Evolutionary conservation across 1,139 yeast species (phyloP), one percentile per base, ranked within the genome.

Genomic region (Blastobotrys serpentis): DNA sequence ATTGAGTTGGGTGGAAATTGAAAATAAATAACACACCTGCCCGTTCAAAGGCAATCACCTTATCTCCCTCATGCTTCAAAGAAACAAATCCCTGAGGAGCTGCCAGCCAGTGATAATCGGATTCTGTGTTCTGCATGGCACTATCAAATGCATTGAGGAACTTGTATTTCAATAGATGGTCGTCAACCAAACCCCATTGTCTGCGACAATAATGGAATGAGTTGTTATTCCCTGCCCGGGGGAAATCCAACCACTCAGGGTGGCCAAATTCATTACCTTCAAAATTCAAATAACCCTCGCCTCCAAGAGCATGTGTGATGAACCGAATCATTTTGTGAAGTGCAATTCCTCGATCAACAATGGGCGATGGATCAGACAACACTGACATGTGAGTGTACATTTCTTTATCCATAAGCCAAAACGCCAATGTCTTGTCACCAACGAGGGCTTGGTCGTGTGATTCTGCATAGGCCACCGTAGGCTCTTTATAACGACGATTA

Each of bases 221-320:
- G 66, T 89, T 90, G 33, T 77, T 76, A 67, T 92, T 92, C 42
- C 96, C 97, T 37, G 57, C 84, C 58, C 97, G 80, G 10, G 98
- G 98, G 75, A 92, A 92, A 67, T 92, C 98, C 44, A 92, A 77
- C 98, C 98, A 92, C 66, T 92, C 98, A 2, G 98, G 98, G 62
- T 92, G 98, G 13, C 98, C 98, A 71, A 92, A 92, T 69, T 92
- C 98, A 63, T 92, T 92, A 50, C 98, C 98, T 72, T 90, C 98
- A 63, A 92, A 92, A 64, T 89, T 90, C 62, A 92, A 77, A 65
- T 90, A 92, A 0, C 96, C 97, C 67, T 92, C 98, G 51, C 98
- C 98, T 44, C 98, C 98, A 21, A 92, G 74, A 0, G 92, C 72
- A 62, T 87, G 92, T 0, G 98, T 90, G 26, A 90, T 63, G 52